These are phyloP conservation scores for Coniosporium apollinis DNA, from an alignment of 495 filamentous ascomycete genomes.

Conservation along the genomic window DNA sequence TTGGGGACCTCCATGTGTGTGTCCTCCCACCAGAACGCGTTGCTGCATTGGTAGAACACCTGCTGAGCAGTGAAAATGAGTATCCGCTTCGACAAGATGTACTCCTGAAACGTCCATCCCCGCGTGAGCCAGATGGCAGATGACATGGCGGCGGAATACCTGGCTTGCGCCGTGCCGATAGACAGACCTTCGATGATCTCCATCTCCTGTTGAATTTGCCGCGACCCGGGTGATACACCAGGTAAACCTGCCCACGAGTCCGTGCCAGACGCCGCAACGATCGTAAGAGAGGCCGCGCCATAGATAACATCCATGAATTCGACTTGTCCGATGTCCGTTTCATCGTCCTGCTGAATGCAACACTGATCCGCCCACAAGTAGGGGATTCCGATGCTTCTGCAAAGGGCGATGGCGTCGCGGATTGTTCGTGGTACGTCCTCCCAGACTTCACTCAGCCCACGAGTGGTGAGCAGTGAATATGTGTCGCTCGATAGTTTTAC, in stretches of 20 bases:
- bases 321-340: no score
- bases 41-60: not conserved
- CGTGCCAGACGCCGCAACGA: not conserved
- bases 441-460: no score
- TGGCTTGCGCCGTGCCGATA: no score
- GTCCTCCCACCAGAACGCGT: not conserved
- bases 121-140: not conserved
- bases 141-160: not conserved
- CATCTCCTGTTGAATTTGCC: not conserved
- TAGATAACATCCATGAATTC: slow-evolving; percentile 1
- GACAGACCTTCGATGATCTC: not conserved
- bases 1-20: not conserved
- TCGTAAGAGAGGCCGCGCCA: not conserved
- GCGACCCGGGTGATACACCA: not conserved
- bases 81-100: not conserved
- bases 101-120: slow-evolving; percentile 1
- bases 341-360: no score
- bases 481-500: no score
- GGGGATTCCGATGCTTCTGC: no score
- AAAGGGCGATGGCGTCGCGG: no score
- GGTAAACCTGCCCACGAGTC: not conserved
- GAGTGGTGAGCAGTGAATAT: no score
- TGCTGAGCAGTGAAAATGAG: not conserved
- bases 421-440: no score
- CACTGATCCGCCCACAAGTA: no score